These are phyloP conservation scores for Phytophthora cactorum DNA, from an alignment of 352 stramenopile species.

Conservation along the genomic window DNA sequence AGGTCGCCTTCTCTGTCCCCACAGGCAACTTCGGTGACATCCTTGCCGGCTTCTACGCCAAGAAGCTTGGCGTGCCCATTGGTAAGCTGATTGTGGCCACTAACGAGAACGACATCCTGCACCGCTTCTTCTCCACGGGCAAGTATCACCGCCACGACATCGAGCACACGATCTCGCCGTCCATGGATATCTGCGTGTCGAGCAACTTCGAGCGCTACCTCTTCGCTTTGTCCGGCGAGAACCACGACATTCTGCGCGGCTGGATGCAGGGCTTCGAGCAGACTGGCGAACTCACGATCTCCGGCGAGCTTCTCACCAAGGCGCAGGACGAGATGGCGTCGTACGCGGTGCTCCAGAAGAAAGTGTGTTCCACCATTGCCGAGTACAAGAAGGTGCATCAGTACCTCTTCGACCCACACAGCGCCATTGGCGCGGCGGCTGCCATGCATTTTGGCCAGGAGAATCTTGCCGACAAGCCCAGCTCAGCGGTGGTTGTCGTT, in stretches of 20 bases:
- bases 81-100: constrained; percentile 97
- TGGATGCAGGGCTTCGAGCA: constrained; percentile 97
- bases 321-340: constrained; percentile 95
- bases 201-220: constrained; percentile 99
- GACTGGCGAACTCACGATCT: constrained; percentile 94
- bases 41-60: constrained; percentile 97
- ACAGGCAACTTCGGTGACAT: constrained; percentile 99
- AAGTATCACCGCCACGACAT: constrained; percentile 96
- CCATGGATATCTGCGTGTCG: constrained; percentile 99
- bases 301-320: constrained; percentile 88
- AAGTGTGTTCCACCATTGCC: constrained; percentile 94
- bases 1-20: constrained; percentile 96
- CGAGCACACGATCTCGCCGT: constrained; percentile 95
- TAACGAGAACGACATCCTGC: constrained; percentile 99
- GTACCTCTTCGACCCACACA: constrained; percentile 98
- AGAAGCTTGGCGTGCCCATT: constrained; percentile 93
- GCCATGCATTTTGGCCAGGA: constrained; percentile 83
- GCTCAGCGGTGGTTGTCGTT: constrained; percentile 91
- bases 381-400: constrained; percentile 91
- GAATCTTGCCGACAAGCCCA: constrained; percentile 59
- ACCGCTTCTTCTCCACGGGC: constrained; percentile 97
- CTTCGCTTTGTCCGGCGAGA: constrained; percentile 95
- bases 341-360: constrained; percentile 77
- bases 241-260: constrained; percentile 85
- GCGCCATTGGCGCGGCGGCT: constrained; percentile 94